Conservation (phyloP, 169 alveolate species). For the Besnoitia besnoiti region DNA sequence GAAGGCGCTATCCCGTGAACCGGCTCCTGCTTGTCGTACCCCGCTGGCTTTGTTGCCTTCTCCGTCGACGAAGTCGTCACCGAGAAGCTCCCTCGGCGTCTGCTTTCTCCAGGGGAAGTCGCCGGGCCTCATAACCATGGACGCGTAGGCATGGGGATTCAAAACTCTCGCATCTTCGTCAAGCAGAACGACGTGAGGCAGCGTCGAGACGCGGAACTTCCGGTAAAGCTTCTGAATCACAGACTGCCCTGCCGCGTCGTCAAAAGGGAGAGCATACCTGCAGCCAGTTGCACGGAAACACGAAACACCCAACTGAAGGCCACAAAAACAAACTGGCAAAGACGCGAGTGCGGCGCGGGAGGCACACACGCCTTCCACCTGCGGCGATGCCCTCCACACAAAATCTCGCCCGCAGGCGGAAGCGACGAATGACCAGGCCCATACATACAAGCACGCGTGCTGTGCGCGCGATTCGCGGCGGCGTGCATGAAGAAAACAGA, state of each 20-base stretch:
- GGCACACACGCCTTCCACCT: background rate
- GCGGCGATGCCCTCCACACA: no score
- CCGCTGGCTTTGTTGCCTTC: slow-evolving; percentile 14
- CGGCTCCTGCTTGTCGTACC: background rate
- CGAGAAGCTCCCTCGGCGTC: slow-evolving; percentile 11
- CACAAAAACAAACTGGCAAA: background rate
- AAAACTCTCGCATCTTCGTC: background rate
- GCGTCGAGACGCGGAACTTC: slow-evolving; percentile 14
- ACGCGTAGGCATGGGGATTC: slow-evolving; percentile 38
- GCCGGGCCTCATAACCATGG: slow-evolving; percentile 24
- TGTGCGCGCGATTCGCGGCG: no score
- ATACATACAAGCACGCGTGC: no score
- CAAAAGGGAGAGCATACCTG: slow-evolving; percentile 62
- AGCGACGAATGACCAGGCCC: no score
- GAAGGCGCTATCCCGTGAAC: no score
- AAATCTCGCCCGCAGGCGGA: no score
- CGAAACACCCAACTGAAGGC: background rate
- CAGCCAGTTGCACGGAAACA: background rate
- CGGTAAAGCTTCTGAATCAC: background rate
- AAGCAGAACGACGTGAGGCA: slow-evolving; percentile 42
- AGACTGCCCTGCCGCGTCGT: slow-evolving; percentile 35
- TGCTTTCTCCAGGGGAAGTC: slow-evolving; percentile 50
- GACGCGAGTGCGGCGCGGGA: background rate
- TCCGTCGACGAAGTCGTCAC: background rate
- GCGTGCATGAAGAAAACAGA: no score